Conservation (phyloP, 192 early-diverging fungal species). For the Rhizophagus clarus region DNA sequence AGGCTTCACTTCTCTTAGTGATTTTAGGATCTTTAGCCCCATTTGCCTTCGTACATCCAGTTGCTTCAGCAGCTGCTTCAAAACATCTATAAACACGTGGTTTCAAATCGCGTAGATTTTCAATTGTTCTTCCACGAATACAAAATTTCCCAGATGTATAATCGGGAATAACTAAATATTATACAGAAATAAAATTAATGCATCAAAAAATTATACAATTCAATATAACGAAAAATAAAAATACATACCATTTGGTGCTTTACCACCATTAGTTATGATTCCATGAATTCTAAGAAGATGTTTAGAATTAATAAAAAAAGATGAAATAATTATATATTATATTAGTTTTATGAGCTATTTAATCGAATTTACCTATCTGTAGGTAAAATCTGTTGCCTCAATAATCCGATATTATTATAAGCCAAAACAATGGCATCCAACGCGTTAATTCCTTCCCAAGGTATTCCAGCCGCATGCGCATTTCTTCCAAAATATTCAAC, state of each 20-base stretch:
- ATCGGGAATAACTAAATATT: conserved; percentile 61
- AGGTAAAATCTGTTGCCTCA: conserved; percentile 76
- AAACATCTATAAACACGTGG: too few species aligned
- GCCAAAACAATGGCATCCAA: conserved; percentile 72
- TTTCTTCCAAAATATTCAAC: conserved; percentile 74
- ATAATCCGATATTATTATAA: conserved; percentile 63
- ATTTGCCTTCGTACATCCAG: conserved; percentile 39
- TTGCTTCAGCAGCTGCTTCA: conserved; percentile 67
- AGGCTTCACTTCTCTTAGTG: conserved; percentile 52
- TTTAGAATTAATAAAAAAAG: neutral
- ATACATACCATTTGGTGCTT: conserved; percentile 45
- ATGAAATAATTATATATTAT: neutral
- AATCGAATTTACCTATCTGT: conserved; percentile 44
- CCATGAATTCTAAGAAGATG: conserved; percentile 58
- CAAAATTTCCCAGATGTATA: conserved; percentile 59
- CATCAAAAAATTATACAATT: neutral
- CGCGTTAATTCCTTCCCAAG: conserved; percentile 65
- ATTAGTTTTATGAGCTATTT: neutral
- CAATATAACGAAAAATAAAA: neutral
- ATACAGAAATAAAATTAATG: neutral
- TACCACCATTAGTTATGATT: conserved; percentile 77
- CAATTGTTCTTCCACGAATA: conserved; percentile 56
- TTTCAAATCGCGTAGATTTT: conserved; percentile 51
- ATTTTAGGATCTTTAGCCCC: conserved; percentile 59
- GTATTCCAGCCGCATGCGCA: conserved; percentile 65